Evolutionary conservation across 2,329 filamentous ascomycete species (phyloP), one percentile per base, ranked within the genome.

Genomic region (Fusarium pininemorale): DNA sequence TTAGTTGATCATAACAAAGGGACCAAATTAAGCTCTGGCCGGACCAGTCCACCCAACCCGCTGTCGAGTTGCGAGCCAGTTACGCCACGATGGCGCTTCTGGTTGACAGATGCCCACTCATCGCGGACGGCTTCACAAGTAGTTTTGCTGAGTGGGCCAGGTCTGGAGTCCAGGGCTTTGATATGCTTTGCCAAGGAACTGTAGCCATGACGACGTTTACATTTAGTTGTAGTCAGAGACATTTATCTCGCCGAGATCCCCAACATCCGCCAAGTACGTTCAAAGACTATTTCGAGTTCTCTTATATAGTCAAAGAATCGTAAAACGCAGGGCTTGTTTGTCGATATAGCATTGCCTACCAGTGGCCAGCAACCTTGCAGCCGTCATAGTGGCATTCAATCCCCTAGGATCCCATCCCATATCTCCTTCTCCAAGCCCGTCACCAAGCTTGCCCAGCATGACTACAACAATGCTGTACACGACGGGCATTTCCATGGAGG

Each of bases 391-490:
- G 55, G 26, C 50, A 57, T 74, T 66, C 54, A 41, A 63, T 47
- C 38, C 60, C 8, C 44, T 38, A 42, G 35, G 37, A 50, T 50
- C 32, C 10, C 38, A 69, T 41, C n/a, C 60, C 38, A n/a, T 42
- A 28, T 58, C 39, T 16, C 44, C 53, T 53, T 39, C 42, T 39
- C 39, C 53, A 32, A 50, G 8, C 37, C 54, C 35, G n/a, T 38
- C 44, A 22, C 24, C 16, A 47, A 51, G 45, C 37, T 65, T 56
- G 48, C 38, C 32, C 45, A 70, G n/a, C 35, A 74, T 74, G 72
- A 60, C 72, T 20, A 75, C 72, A 51, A 74, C 72, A 26, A 75
- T 75, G 72, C 28, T 75, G 28, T 74, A 74, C 45, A 66, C 72
- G 44, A 74, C 67, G 26, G 72, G 72, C 16, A 70, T 62, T 26